Percentiles rank a stretch among this genome's conserved stretches.
Conservation (phyloP, 345 rosid genomes). For the Eucalyptus sideroxylon region DNA sequence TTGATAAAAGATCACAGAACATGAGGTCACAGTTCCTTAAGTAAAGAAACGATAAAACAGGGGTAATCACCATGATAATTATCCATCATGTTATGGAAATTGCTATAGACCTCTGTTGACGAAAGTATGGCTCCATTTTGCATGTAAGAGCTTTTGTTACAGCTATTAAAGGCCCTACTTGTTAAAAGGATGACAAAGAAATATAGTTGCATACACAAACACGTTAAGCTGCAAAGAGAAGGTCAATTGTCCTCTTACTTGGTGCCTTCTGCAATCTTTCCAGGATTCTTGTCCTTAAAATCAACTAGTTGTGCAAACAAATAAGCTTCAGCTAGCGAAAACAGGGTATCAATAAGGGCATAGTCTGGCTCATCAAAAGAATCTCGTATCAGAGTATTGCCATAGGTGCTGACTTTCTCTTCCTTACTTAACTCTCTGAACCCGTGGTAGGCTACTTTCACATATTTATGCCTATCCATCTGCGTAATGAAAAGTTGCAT, state of each 20-base stretch:
- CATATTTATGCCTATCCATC: conserved; percentile 99
- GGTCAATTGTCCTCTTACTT: conserved; percentile 39
- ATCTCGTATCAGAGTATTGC: conserved; percentile 74
- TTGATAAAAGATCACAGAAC: background rate
- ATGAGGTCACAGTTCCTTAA: background rate
- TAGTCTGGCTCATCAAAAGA: conserved; percentile 95
- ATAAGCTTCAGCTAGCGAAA: conserved; percentile 93
- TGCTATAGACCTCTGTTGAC: background rate
- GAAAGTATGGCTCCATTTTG: background rate
- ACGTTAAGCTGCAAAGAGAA: background rate
- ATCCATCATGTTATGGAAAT: background rate
- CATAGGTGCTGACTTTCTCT: conserved; percentile 79
- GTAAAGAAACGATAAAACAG: background rate
- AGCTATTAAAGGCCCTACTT: background rate
- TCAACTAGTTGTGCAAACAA: conserved; percentile 96
- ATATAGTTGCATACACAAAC: background rate
- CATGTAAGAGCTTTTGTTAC: background rate
- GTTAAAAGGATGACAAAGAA: background rate
- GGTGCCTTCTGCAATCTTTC: conserved; percentile 34
- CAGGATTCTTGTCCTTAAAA: conserved; percentile 74
- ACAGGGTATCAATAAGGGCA: conserved; percentile 93
- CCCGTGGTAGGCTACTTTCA: conserved; percentile 97
- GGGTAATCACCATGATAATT: background rate
- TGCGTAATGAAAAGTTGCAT: conserved; percentile 4
- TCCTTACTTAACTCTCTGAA: conserved; percentile 86